Conservation (phyloP, 257 asterid species). For the Gardenia jasminoides region DNA sequence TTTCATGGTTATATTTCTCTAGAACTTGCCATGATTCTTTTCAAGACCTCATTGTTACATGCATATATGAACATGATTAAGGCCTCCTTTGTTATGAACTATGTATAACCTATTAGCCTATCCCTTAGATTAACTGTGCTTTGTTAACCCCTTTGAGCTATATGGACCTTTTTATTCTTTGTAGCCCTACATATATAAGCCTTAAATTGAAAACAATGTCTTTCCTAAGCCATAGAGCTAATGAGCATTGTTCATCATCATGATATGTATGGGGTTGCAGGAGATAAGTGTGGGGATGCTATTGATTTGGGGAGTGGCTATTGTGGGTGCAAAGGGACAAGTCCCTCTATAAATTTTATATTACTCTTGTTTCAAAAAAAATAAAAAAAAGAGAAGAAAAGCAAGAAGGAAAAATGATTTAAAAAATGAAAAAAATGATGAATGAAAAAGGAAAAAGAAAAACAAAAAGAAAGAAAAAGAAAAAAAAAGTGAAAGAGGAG, state of each 20-base stretch:
- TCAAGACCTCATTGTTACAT: background rate
- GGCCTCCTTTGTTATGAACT: background rate
- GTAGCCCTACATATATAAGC: background rate
- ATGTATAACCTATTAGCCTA: background rate
- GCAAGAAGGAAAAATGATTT: too few species aligned
- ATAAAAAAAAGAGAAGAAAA: too few species aligned
- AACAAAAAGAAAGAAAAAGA: too few species aligned
- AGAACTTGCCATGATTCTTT: background rate
- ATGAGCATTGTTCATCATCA: background rate
- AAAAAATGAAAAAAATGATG: too few species aligned
- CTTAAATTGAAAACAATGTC: background rate
- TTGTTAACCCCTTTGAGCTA: too few species aligned
- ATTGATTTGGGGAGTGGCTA: too few species aligned
- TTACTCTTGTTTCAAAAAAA: too few species aligned
- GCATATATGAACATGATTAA: background rate
- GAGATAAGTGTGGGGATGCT: slow-evolving; percentile 1
- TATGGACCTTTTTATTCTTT: background rate
- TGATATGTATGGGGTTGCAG: background rate
- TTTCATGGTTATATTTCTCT: background rate
- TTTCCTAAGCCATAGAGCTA: background rate
- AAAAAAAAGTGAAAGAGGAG: too few species aligned
- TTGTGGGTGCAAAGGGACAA: too few species aligned
- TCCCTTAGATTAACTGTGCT: background rate
- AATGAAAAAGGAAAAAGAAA: too few species aligned
- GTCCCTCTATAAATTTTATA: too few species aligned